Evolutionary conservation across 352 stramenopile genomes (phyloP).

Genomic region (Pythium catenulatum): DNA sequence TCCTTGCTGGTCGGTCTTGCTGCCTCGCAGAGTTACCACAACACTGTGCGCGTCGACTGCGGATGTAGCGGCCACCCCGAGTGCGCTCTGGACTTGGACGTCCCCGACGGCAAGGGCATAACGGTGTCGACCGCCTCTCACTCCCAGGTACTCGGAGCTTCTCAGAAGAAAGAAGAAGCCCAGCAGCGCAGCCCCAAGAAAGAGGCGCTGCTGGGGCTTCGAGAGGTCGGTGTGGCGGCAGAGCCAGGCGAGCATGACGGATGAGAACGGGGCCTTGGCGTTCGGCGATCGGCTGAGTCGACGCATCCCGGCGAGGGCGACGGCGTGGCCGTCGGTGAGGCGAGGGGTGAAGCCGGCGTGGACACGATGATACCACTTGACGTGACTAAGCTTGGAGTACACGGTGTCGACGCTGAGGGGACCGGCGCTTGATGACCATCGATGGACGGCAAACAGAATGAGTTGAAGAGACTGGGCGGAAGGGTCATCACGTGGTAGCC

Average conservation of each 20-base stretch:
- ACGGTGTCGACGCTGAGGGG: background rate
- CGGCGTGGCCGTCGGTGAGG: background rate
- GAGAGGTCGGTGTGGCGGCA: background rate
- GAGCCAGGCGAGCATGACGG: constrained; percentile 36
- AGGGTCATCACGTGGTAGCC: constrained; percentile 19
- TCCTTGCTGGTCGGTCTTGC: constrained; percentile 39
- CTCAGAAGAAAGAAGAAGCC: constrained; percentile 55
- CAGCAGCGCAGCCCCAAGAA: constrained; percentile 57
- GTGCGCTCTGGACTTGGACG: background rate
- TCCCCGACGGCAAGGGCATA: constrained; percentile 43
- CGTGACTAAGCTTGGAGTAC: constrained; percentile 38
- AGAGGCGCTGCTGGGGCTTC: constrained; percentile 36
- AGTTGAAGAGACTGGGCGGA: constrained; percentile 36
- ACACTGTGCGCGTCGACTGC: background rate
- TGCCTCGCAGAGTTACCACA: background rate
- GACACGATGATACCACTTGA: constrained; percentile 47
- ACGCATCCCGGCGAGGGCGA: constrained; percentile 19
- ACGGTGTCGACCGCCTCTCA: background rate
- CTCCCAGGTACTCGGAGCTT: constrained; percentile 41
- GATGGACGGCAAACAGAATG: constrained; percentile 42
- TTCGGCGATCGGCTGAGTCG: background rate
- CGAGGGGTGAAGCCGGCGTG: background rate
- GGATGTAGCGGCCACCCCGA: background rate
- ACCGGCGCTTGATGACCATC: background rate
- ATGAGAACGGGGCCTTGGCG: too few species aligned